A percentile compares a stretch with the other conserved stretches of the same genome.
These are phyloP conservation scores for Leccinum arenicola DNA, from an alignment of 768 basidiomycete species.

Conservation along the genomic window DNA sequence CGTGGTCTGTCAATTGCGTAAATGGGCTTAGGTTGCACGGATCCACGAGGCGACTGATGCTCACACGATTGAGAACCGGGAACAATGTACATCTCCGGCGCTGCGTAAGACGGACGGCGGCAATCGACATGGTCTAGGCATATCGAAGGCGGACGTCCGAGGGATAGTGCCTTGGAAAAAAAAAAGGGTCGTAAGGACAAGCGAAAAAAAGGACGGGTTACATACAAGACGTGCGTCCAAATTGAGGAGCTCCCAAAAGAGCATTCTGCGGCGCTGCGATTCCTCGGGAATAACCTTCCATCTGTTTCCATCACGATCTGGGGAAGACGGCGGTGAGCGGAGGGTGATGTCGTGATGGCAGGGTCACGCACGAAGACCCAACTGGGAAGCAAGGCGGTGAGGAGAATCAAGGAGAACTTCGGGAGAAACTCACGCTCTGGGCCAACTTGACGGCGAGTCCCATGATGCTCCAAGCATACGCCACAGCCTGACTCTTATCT, in stretches of 20 bases:
- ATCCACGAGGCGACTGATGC: conserved; percentile 10
- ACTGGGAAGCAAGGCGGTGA: conserved; percentile 35
- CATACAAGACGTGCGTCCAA: conserved; percentile 67
- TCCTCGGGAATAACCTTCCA: conserved; percentile 70
- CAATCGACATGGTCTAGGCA: conserved; percentile 66
- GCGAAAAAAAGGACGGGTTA: conserved; percentile 17
- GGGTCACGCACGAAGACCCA: conserved; percentile 59
- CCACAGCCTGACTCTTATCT: conserved; percentile 68
- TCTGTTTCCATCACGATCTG: conserved; percentile 68
- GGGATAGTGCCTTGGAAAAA: conserved; percentile 54
- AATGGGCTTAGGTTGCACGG: conserved; percentile 6
- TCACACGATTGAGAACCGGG: conserved; percentile 30
- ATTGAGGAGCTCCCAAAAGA: conserved; percentile 75
- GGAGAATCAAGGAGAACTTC: conserved; percentile 1
- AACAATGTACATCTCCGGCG: conserved; percentile 29
- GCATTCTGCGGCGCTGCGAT: conserved; percentile 61
- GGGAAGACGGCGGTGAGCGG: conserved; percentile 26
- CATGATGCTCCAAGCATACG: conserved; percentile 76
- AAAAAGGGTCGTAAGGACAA: conserved; percentile 6
- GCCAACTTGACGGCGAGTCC: conserved; percentile 72
- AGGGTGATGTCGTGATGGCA: conserved; percentile 3
- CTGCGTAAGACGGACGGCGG: conserved; percentile 36
- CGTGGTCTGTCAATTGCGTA: conserved; percentile 47
- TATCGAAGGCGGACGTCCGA: conserved; percentile 70
- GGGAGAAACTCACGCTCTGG: conserved; percentile 54